Evolutionary conservation across 768 basidiomycete genomes (phyloP).

Genomic region (Amyloporia xantha): DNA sequence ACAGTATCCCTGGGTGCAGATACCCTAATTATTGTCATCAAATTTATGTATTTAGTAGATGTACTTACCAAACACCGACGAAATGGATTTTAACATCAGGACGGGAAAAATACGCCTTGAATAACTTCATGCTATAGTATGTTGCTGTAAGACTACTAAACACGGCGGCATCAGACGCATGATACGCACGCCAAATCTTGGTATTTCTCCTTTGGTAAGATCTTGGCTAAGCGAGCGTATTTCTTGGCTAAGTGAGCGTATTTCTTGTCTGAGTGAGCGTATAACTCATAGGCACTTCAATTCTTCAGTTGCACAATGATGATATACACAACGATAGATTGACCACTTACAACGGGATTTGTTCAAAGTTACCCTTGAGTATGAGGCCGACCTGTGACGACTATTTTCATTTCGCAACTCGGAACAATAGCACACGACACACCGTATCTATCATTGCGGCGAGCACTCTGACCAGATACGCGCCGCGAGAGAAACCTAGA

Average conservation of each 20-base stretch:
- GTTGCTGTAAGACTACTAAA: neutral
- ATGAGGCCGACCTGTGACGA: constrained; percentile 31
- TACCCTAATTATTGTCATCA: too few relatives aligned
- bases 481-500: constrained; percentile 38
- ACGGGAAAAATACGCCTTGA: constrained; percentile 24
- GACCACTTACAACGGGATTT: constrained; percentile 23
- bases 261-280: constrained; percentile 3
- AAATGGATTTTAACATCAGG: constrained; percentile 24
- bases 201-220: neutral
- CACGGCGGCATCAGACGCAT: neutral
- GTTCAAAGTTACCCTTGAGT: constrained; percentile 23
- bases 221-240: too few relatives aligned
- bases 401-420: too few relatives aligned
- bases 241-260: too few relatives aligned
- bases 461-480: constrained; percentile 33
- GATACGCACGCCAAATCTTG: neutral
- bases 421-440: neutral
- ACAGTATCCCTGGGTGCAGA: constrained; percentile 19
- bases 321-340: too few relatives aligned
- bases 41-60: too few relatives aligned
- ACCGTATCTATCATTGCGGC: constrained; percentile 37
- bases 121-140: constrained; percentile 7
- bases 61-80: constrained; percentile 26
- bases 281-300: constrained; percentile 14
- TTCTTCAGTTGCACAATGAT: too few relatives aligned